A percentile compares a stretch with the other conserved stretches of the same genome.
phyloP scores from a whole-genome alignment of 1,139 yeast genomes.

The Suzukiozyma palmioleophila region DNA sequence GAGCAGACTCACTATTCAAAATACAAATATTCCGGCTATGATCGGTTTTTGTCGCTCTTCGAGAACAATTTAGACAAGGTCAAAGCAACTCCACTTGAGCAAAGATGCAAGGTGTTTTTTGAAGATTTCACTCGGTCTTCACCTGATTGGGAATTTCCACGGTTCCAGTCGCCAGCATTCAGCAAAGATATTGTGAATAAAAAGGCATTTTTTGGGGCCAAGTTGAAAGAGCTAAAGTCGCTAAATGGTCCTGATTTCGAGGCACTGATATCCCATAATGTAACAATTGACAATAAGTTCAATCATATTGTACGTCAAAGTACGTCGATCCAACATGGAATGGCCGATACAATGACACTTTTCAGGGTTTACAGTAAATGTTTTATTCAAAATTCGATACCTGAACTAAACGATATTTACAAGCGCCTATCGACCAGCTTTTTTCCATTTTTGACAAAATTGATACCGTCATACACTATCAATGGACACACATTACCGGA shows the following conservation, averaged over 20 bases:
- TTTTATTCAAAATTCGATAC: constrained; percentile 17
- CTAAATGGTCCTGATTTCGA: constrained; percentile 11
- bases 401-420: constrained; percentile 9
- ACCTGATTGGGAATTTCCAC: constrained; percentile 25
- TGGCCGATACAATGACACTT: constrained; percentile 36
- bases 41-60: constrained; percentile 15
- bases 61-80: constrained; percentile 10
- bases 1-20: constrained; percentile 25
- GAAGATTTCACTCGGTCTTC: constrained; percentile 14
- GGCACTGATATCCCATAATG: constrained; percentile 12
- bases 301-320: constrained; percentile 14
- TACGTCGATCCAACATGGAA: constrained; percentile 18
- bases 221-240: constrained; percentile 4
- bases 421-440: constrained; percentile 20
- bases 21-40: constrained; percentile 24
- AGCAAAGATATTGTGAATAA: constrained; percentile 26
- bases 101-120: constrained; percentile 30
- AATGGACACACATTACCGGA: constrained; percentile 2
- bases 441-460: constrained; percentile 25
- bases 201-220: constrained; percentile 8
- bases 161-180: constrained; percentile 13
- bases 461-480: constrained; percentile 21
- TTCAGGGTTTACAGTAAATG: constrained; percentile 36
- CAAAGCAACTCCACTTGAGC: constrained; percentile 15
- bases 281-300: constrained; percentile 16